Evolutionary conservation across 2,329 filamentous ascomycete genomes (phyloP).

Genomic region (Neofusicoccum ribis): DNA sequence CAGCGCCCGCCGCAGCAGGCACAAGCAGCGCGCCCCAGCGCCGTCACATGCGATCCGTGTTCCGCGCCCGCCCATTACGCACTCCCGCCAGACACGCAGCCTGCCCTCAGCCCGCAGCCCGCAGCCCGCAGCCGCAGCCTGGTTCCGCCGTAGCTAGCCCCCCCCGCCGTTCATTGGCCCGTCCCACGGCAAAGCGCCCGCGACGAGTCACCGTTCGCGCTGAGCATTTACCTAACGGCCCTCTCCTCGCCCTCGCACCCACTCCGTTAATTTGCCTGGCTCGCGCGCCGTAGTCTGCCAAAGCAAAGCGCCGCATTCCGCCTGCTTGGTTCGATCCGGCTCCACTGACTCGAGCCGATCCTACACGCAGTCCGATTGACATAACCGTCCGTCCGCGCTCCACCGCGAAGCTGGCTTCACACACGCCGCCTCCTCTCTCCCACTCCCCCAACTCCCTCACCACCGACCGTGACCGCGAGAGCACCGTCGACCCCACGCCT

Average conservation of each 20-base stretch:
- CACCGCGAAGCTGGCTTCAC: slow-evolving; percentile 20
- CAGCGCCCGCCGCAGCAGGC: too few relatives aligned
- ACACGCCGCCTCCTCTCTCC: slow-evolving; percentile 23
- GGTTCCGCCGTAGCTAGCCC: not conserved
- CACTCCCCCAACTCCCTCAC: slow-evolving; percentile 22
- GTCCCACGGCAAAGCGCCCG: slow-evolving; percentile 1
- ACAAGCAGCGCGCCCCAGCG: too few relatives aligned
- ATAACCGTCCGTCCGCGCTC: slow-evolving; percentile 16
- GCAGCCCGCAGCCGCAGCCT: not conserved
- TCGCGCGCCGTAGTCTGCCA: not conserved
- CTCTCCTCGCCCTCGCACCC: slow-evolving; percentile 3
- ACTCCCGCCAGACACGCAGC: not conserved
- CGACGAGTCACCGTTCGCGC: slow-evolving; percentile 5
- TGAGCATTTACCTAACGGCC: slow-evolving; percentile 7
- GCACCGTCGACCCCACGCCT: slow-evolving; percentile 21
- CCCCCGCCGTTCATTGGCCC: not conserved
- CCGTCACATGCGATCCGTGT: not conserved
- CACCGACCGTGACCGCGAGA: slow-evolving; percentile 22
- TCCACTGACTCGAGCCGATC: slow-evolving; percentile 21
- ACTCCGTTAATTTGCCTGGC: slow-evolving; percentile 12
- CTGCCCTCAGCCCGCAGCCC: not conserved
- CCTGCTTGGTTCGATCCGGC: slow-evolving; percentile 20
- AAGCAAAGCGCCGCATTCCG: slow-evolving; percentile 13
- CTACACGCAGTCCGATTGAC: slow-evolving; percentile 17
- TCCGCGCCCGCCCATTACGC: not conserved